Evolutionary conservation across 1,139 yeast species (phyloP).

Genomic region (Trichomonascaceae sp.): DNA sequence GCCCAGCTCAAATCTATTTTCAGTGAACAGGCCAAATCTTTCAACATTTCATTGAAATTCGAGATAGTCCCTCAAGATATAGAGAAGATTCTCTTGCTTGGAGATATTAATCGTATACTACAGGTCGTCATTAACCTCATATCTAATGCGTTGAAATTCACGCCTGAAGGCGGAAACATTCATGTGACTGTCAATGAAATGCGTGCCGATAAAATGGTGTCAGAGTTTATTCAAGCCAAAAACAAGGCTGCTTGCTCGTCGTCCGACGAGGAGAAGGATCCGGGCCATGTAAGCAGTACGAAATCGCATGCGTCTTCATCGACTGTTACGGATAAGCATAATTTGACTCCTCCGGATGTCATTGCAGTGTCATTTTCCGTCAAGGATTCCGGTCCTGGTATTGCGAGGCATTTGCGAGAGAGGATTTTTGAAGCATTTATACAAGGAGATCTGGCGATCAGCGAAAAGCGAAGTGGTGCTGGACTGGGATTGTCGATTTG

Average conservation of each 20-base stretch:
- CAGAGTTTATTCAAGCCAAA: background rate
- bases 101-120: slow-evolving; percentile 88
- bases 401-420: slow-evolving; percentile 71
- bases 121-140: slow-evolving; percentile 91
- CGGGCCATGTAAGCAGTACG: background rate
- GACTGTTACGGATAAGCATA: background rate
- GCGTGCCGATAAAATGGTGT: background rate
- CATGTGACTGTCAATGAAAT: slow-evolving; percentile 40
- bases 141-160: slow-evolving; percentile 83
- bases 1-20: slow-evolving; percentile 84
- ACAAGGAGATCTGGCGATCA: slow-evolving; percentile 86
- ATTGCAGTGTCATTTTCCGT: slow-evolving; percentile 36
- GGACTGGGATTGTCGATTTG: slow-evolving; percentile 90
- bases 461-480: slow-evolving; percentile 87
- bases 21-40: slow-evolving; percentile 74
- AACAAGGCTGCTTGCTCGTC: background rate
- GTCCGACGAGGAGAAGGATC: background rate
- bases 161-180: slow-evolving; percentile 83
- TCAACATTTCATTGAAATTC: slow-evolving; percentile 47
- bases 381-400: slow-evolving; percentile 87
- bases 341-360: slow-evolving; percentile 8
- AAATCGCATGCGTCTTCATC: background rate
- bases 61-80: slow-evolving; percentile 39
- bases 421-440: slow-evolving; percentile 90
- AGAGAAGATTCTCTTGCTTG: slow-evolving; percentile 52